Evolutionary conservation across 2,329 filamentous ascomycete genomes (phyloP).

Genomic region (Cladorrhinum sp.): DNA sequence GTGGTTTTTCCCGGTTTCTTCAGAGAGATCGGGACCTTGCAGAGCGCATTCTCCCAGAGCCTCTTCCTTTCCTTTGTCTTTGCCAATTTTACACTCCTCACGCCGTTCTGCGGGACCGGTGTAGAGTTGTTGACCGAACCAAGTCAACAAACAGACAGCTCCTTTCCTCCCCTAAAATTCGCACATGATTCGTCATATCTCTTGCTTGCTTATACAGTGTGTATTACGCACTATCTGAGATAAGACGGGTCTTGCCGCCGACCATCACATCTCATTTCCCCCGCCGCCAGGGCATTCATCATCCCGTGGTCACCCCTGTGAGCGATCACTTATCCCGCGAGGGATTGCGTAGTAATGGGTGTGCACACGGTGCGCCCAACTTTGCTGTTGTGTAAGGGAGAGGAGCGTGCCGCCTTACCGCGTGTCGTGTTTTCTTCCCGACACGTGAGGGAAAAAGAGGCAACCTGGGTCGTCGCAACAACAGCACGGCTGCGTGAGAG

Average conservation of each 20-base stretch:
- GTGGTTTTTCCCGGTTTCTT: neutral
- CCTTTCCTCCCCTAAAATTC: neutral
- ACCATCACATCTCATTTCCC: neutral
- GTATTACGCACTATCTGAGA: neutral
- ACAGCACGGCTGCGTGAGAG: neutral
- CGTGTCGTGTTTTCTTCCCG: neutral
- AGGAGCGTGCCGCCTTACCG: neutral
- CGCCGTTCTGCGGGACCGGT: neutral
- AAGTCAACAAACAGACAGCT: too few species aligned
- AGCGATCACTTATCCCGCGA: neutral
- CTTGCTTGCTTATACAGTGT: neutral
- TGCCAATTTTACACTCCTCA: too few species aligned
- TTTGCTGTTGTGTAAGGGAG: neutral
- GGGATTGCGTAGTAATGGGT: neutral
- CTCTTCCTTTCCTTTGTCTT: too few species aligned
- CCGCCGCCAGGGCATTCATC: neutral
- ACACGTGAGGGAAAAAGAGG: neutral
- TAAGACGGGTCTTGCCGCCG: neutral
- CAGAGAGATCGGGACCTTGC: conserved; percentile 7
- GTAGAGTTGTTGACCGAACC: too few species aligned
- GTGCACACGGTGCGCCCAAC: neutral
- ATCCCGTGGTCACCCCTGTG: neutral
- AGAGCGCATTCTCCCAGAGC: neutral
- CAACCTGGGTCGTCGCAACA: neutral
- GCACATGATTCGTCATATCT: neutral